These are phyloP conservation scores for Colletotrichum somersetense DNA, from an alignment of 2,329 filamentous ascomycete species.

Conservation along the genomic window DNA sequence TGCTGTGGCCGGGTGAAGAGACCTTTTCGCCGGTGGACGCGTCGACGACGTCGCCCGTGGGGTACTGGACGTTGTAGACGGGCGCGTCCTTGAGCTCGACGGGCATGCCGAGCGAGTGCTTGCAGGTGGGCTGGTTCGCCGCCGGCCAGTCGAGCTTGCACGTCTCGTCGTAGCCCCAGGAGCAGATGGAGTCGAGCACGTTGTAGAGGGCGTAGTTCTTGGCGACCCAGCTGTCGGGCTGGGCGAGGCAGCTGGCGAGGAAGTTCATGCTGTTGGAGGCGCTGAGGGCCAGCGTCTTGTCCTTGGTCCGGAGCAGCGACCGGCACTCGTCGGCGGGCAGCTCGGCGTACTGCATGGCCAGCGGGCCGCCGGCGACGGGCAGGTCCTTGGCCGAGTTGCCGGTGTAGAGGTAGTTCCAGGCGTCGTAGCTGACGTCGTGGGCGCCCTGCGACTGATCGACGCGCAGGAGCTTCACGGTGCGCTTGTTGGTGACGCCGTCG, in stretches of 20 bases:
- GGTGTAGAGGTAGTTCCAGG: conserved; percentile 64
- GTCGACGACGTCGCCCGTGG: conserved; percentile 56
- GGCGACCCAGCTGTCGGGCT: conserved; percentile 59
- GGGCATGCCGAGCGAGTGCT: conserved; percentile 56
- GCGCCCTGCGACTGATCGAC: conserved; percentile 53
- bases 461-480: conserved; percentile 45
- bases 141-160: conserved; percentile 59
- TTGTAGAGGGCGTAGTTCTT: conserved; percentile 64
- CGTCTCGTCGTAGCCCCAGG: conserved; percentile 59
- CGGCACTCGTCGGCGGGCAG: conserved; percentile 61
- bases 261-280: conserved; percentile 68
- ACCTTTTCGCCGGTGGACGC: conserved; percentile 46
- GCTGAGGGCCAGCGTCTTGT: conserved; percentile 56
- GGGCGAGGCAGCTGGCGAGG: conserved; percentile 59
- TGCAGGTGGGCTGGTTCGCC: conserved; percentile 60
- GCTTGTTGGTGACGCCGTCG: conserved; percentile 43
- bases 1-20: conserved; percentile 15
- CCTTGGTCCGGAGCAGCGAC: conserved; percentile 60
- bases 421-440: conserved; percentile 65
- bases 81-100: conserved; percentile 52
- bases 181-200: conserved; percentile 63
- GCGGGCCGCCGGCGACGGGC: conserved; percentile 61
- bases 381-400: conserved; percentile 59
- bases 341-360: conserved; percentile 61
- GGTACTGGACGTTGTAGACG: conserved; percentile 63